A percentile compares a stretch with the other conserved stretches of the same genome.
Evolutionary conservation across 768 basidiomycete species (phyloP).

Genomic region (Leccinum boreale): DNA sequence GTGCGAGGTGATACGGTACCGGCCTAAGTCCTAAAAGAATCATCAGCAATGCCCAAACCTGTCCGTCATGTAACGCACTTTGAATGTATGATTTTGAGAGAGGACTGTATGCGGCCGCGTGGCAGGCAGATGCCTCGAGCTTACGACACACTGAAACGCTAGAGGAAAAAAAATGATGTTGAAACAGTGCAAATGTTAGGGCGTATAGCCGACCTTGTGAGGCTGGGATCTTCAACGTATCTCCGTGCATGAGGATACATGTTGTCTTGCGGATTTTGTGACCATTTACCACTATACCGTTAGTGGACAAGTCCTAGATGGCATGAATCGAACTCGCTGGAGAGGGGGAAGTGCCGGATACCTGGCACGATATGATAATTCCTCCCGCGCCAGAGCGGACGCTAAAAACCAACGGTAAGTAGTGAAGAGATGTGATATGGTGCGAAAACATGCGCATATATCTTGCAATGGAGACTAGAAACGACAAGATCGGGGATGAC

Average conservation of each 20-base stretch:
- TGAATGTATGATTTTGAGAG: conserved; percentile 49
- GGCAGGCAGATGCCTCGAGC: conserved; percentile 48
- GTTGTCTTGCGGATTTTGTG: conserved; percentile 63
- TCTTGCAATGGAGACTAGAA: conserved; percentile 71
- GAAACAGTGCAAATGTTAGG: neutral
- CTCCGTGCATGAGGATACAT: conserved; percentile 76
- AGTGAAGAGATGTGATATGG: neutral
- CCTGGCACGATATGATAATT: conserved; percentile 77
- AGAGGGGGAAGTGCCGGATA: conserved; percentile 23
- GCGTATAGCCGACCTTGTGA: conserved; percentile 49
- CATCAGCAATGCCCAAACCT: neutral
- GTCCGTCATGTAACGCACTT: conserved; percentile 35
- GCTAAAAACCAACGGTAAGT: conserved; percentile 33
- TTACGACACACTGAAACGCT: conserved; percentile 69
- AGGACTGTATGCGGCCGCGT: conserved; percentile 61
- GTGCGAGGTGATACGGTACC: conserved; percentile 73
- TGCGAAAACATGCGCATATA: conserved; percentile 62
- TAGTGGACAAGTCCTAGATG: conserved; percentile 68
- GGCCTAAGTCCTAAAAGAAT: conserved; percentile 51
- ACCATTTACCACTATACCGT: conserved; percentile 70
- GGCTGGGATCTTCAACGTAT: conserved; percentile 62
- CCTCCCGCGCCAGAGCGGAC: conserved; percentile 70
- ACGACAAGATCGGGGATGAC: conserved; percentile 59
- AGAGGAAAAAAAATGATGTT: neutral
- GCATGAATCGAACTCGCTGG: neutral